phyloP scores from a whole-genome alignment of 192 early-diverging fungal genomes.

The Coemansia asiatica region DNA sequence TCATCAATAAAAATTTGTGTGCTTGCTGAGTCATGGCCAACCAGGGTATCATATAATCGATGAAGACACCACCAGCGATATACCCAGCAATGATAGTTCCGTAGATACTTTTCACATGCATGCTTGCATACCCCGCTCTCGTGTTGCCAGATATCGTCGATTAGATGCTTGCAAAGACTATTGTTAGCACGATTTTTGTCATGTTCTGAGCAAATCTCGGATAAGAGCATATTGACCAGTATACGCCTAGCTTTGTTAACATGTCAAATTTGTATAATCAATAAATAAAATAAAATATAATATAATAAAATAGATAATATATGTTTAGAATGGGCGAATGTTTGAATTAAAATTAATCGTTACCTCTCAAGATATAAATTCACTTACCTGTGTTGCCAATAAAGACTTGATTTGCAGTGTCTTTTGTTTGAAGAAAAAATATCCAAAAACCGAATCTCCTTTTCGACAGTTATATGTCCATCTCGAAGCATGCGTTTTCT shows the following conservation, averaged over 20 bases:
- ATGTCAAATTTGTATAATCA: neutral
- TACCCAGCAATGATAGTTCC: conserved; percentile 55
- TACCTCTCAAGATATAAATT: neutral
- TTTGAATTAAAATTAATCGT: too few relatives aligned
- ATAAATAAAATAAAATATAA: neutral
- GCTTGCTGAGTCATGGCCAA: neutral
- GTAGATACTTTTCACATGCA: conserved; percentile 31
- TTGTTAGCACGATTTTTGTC: neutral
- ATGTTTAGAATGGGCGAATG: too few relatives aligned
- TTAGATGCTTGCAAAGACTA: neutral
- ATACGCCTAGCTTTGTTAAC: conserved; percentile 26
- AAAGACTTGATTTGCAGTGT: conserved; percentile 33
- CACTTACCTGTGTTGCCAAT: conserved; percentile 46
- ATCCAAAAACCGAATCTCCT: conserved; percentile 20
- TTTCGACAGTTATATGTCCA: neutral
- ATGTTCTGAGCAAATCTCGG: neutral
- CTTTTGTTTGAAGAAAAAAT: conserved; percentile 38
- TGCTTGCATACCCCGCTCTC: conserved; percentile 20
- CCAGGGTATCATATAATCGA: neutral
- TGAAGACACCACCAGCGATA: conserved; percentile 45
- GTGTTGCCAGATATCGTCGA: conserved; percentile 8
- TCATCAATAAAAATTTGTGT: neutral
- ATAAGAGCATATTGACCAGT: conserved; percentile 13
- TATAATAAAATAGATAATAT: neutral
- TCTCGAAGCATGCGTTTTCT: conserved; percentile 20